Evolutionary conservation across 495 filamentous ascomycete genomes (phyloP), one percentile per base, ranked within the genome.

Genomic region (Aspergillus avenaceus): DNA sequence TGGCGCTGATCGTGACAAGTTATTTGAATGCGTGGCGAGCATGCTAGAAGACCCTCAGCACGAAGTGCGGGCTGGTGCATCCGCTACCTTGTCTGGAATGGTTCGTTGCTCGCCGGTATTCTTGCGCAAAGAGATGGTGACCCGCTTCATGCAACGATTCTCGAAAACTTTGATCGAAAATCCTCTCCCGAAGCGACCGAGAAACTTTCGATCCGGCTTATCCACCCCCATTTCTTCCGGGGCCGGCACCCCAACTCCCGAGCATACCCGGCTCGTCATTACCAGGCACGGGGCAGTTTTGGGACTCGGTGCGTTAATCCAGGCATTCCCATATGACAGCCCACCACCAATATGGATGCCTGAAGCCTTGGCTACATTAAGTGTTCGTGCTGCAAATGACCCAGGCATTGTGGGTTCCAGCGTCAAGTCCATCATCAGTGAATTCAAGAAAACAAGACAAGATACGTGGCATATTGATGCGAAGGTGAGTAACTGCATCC

Each of bases 381-480:
- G 93, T 8, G 81, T 83, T 46, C 84, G 86, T 38, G 90, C 93
- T 31, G 90, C 91, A 12, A 88, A 77, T 45, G 93, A 97, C 59
- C 86, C 89, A 0, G 93, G 93, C 0, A 86, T 93, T 52, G 91
- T 99, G 45, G 95, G 95, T 5, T 95, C 95, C 64, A 96, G 93
- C 53, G 93, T 95, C n/a, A 99, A 99, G 78, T 82, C 78, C 16
- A 91, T 96, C 9, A 75, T 99, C 54, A 90, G 90, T 38, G 93
- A 99, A 57, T 99, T 99, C 67, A 99, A 99, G 73, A 99, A 97
- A 80, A 97, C 95, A 42, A 85, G 93, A 66, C 95, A 97, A 70
- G 93, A 99, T 77, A 99, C 92, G 56, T 99, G 93, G 93, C 84
- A 87, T 61, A 90, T 95, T 36, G 93, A 99, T 77, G 85, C 95